Base-by-base conservation (phyloP, 768 basidiomycete species). In the Mycena floridula region DNA sequence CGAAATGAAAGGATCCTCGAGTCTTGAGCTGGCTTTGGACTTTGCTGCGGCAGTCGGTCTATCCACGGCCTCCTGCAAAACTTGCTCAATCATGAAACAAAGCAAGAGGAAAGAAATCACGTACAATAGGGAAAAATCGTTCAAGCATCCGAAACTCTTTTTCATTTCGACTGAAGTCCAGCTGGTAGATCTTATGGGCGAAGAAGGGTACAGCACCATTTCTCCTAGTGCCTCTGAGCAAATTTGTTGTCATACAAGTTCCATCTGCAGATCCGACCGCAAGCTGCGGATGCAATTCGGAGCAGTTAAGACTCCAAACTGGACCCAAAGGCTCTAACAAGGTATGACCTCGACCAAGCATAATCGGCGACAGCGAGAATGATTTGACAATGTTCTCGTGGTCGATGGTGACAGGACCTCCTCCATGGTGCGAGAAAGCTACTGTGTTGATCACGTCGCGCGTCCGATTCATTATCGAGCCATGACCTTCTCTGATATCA, bases 121-220 rank as follows among this genome's bases (percentile, higher is more conserved):
- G 28, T 40, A 82, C 92, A 63, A 82, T 77, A 2, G 93, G 89
- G 6, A 85, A 60, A 53, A 95, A 82, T 20, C 79, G 76, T 46
- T 98, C 95, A n/a, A 93, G 64, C 82, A 97, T 90, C 20, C 94
- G 73, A 58, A 77, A 92, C 47, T 89, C 79, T 18, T 79, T 77
- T 0, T 77, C 77, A 6, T 72, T 77, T 30, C 85, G 80, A 53
- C 81, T 91, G 54, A 89, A 91, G 62, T 98, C 95, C 42, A 98
- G 72, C 56, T 89, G 87, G 54, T 80, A 96, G 15, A 95, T 72
- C 60, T 79, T 82, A 59, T 89, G 83, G 13, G 81, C 70, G 50
- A 90, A 79, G 55, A 87, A 84, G 0, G 87, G 84, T 85, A 89
- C 49, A 5, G 23, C 43, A n/a, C 16, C 4, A 3, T 6, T 18